phyloP scores from a whole-genome alignment of 2,329 filamentous ascomycete species.

The Fusarium sp. region DNA sequence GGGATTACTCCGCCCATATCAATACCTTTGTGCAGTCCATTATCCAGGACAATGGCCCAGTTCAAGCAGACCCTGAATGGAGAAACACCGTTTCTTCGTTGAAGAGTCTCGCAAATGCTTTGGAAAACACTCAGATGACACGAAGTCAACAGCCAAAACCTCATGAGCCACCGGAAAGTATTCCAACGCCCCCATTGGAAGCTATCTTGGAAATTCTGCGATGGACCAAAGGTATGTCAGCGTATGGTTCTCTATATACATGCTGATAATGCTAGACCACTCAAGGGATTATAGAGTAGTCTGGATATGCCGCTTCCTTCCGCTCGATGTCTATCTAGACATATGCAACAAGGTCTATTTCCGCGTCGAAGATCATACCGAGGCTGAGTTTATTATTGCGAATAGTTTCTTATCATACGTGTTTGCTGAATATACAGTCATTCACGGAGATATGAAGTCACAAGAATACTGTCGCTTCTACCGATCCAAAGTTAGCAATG shows the following conservation, averaged over 20 bases:
- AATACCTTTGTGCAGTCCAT: conserved; percentile 47
- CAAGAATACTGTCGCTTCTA: conserved; percentile 40
- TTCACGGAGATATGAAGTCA: conserved; percentile 37
- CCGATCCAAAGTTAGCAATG: conserved; percentile 40
- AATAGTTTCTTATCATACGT: conserved; percentile 50
- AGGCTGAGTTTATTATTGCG: conserved; percentile 48
- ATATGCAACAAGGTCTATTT: conserved; percentile 51
- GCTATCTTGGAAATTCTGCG: conserved; percentile 41
- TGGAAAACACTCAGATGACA: not conserved
- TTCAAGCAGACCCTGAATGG: not conserved
- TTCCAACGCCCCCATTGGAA: conserved; percentile 44
- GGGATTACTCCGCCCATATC: conserved; percentile 49
- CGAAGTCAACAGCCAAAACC: not conserved
- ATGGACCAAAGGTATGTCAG: conserved; percentile 46
- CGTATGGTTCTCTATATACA: fast-evolving
- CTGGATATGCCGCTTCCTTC: conserved; percentile 48
- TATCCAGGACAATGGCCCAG: not conserved
- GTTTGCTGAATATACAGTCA: conserved; percentile 46
- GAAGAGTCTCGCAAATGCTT: not conserved
- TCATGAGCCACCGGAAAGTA: not conserved
- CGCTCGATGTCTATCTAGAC: conserved; percentile 45
- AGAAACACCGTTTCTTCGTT: conserved; percentile 13
- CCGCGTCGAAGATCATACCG: conserved; percentile 45
- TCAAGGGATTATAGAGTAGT: conserved; percentile 37
- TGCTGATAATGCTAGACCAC: conserved; percentile 35